Evolutionary conservation across 208 protist species (phyloP).

Genomic region (Crithidia brevicula): DNA sequence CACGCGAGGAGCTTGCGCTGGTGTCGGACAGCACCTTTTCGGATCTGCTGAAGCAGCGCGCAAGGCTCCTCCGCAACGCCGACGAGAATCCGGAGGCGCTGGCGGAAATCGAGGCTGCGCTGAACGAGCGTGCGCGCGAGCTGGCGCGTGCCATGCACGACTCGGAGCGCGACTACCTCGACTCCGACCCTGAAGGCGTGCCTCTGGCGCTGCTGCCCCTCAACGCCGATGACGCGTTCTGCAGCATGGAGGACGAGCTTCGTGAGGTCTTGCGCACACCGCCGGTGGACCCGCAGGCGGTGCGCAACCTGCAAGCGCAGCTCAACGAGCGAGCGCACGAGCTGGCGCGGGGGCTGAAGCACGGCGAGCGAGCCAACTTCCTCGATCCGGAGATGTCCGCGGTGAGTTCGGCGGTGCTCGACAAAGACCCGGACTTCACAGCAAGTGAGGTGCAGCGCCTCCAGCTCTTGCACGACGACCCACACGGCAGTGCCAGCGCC

Average conservation of each 20-base stretch:
- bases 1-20: constrained; percentile 41
- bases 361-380: constrained; percentile 46
- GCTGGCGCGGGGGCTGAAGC: constrained; percentile 46
- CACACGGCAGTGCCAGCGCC: constrained; percentile 2
- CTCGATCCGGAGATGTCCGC: constrained; percentile 32
- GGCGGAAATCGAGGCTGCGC: constrained; percentile 21
- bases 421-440: constrained; percentile 43
- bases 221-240: constrained; percentile 54
- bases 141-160: constrained; percentile 59
- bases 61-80: constrained; percentile 27
- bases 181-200: constrained; percentile 40
- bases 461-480: constrained; percentile 21
- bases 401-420: constrained; percentile 2
- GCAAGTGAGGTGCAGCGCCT: constrained; percentile 42
- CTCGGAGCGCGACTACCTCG: constrained; percentile 57
- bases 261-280: constrained; percentile 29
- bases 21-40: constrained; percentile 34
- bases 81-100: constrained; percentile 21
- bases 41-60: constrained; percentile 26
- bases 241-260: constrained; percentile 44
- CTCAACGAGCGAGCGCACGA: constrained; percentile 49
- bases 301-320: constrained; percentile 36
- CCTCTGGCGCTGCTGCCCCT: constrained; percentile 60
- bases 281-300: constrained; percentile 9
- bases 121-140: constrained; percentile 45